Evolutionary conservation across 768 basidiomycete species (phyloP).

Genomic region (Xanthoconium purpureum): DNA sequence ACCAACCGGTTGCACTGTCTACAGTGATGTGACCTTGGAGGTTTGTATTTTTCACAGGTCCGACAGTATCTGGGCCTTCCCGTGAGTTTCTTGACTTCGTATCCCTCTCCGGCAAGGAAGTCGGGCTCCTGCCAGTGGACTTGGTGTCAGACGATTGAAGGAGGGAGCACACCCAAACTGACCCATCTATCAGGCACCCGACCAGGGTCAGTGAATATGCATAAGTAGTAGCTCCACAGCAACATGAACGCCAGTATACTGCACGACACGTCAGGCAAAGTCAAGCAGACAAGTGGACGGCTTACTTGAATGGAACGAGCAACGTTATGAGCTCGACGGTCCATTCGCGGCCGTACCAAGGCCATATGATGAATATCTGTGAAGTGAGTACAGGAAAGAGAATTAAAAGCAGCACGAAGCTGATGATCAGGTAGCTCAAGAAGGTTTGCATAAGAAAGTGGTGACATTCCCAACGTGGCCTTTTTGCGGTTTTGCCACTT

Average conservation of each 20-base stretch:
- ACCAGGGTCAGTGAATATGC: constrained; percentile 83
- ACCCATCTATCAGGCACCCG: constrained; percentile 79
- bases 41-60: constrained; percentile 81
- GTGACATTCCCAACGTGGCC: constrained; percentile 7
- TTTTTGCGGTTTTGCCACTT: not conserved
- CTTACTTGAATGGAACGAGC: constrained; percentile 91
- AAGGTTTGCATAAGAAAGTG: constrained; percentile 40
- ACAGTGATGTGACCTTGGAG: constrained; percentile 91
- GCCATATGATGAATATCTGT: constrained; percentile 89
- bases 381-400: constrained; percentile 86
- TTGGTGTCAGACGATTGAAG: constrained; percentile 5
- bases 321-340: constrained; percentile 72
- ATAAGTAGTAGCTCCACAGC: constrained; percentile 86
- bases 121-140: constrained; percentile 57
- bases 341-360: constrained; percentile 81
- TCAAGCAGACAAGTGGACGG: not conserved
- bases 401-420: constrained; percentile 68
- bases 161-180: constrained; percentile 18
- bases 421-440: constrained; percentile 62
- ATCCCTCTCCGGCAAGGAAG: constrained; percentile 58
- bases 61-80: constrained; percentile 83
- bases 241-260: constrained; percentile 76
- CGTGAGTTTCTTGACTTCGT: constrained; percentile 88
- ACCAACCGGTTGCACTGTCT: constrained; percentile 76
- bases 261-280: constrained; percentile 7